These are phyloP conservation scores for Trichoderma lentiforme DNA, from an alignment of 2,329 filamentous ascomycete species.

Conservation along the genomic window DNA sequence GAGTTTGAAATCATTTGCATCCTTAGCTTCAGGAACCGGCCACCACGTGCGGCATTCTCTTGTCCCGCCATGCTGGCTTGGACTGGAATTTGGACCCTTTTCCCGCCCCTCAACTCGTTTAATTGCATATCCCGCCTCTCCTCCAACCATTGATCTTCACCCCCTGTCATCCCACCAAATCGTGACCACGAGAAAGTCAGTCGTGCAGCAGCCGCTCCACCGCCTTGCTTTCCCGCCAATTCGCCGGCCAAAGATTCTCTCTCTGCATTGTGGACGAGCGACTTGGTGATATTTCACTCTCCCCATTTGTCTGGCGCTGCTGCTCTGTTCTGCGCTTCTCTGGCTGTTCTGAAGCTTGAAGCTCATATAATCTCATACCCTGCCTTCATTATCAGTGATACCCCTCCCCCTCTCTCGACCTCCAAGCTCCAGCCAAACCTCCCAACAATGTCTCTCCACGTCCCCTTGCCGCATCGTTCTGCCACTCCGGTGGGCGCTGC, in stretches of 20 bases:
- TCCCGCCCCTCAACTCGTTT: conserved; percentile 18
- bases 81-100: not conserved
- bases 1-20: not conserved
- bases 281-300: not conserved
- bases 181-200: not conserved
- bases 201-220: conserved; percentile 15
- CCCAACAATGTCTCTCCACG: conserved; percentile 49
- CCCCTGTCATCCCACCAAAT: conserved; percentile 7
- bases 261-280: not conserved
- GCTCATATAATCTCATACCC: not conserved
- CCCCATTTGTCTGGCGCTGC: not conserved
- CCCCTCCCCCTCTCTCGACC: conserved; percentile 9
- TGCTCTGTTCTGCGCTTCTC: not conserved
- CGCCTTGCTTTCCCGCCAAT: conserved; percentile 15
- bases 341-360: not conserved
- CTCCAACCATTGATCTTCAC: not conserved
- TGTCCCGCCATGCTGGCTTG: not conserved
- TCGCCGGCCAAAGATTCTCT: not conserved
- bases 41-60: conserved; percentile 6
- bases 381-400: not conserved
- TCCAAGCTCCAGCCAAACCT: not conserved
- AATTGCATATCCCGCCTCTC: conserved; percentile 23
- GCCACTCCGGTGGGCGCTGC: conserved; percentile 50
- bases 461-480: conserved; percentile 48
- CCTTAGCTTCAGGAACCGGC: conserved; percentile 14